A percentile compares a stretch with the other conserved stretches of the same genome.
phyloP scores from a whole-genome alignment of 139 green algal species.

The Ostreobium quekettii region DNA sequence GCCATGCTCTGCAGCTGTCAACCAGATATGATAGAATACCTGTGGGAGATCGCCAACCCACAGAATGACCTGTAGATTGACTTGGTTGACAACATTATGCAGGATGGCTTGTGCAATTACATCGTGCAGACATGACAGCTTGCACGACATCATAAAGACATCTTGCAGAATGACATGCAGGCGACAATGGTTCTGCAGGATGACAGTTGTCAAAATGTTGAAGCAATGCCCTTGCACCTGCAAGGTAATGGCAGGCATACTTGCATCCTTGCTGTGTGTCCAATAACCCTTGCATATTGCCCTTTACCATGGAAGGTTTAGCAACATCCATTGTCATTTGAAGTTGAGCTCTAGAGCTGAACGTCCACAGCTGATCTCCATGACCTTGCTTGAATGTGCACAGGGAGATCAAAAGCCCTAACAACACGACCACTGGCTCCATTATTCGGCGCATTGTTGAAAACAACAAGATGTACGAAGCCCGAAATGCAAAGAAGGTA shows the following conservation, averaged over 20 bases:
- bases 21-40: no score
- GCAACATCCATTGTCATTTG: no score
- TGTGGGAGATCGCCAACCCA: no score
- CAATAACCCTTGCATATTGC: neutral
- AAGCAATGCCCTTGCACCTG: neutral
- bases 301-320: constrained; percentile 28
- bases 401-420: constrained; percentile 54
- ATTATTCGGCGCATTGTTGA: constrained; percentile 90
- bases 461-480: constrained; percentile 79
- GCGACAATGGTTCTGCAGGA: no score
- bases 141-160: no score
- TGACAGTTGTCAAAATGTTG: no score
- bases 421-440: constrained; percentile 58
- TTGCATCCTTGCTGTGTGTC: neutral
- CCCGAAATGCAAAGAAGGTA: constrained; percentile 60
- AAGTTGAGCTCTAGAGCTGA: no score
- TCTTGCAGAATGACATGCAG: no score
- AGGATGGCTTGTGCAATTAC: no score
- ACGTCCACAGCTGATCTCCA: neutral
- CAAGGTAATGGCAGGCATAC: neutral
- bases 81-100: no score
- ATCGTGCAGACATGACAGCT: no score
- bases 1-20: neutral
- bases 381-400: constrained; percentile 30
- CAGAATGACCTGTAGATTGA: no score